Conservation (phyloP, 306 rosid genomes). For the Inga leiocalycina region DNA sequence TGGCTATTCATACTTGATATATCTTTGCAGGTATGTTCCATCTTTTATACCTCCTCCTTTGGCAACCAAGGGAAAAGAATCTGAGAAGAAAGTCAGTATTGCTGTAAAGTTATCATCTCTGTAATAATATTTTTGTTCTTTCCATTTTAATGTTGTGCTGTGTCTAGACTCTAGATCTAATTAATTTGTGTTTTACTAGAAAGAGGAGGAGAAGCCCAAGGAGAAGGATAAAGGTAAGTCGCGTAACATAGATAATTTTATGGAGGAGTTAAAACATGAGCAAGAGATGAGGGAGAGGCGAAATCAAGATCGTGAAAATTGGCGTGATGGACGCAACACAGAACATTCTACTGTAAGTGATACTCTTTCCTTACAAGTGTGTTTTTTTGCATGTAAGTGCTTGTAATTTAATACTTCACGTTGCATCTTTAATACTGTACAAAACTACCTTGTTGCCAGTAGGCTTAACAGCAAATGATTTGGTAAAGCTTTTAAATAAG, state of each 20-base stretch:
- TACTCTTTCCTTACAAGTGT: slow-evolving; percentile 17
- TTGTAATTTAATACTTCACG: slow-evolving; percentile 13
- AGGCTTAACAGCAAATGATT: background rate
- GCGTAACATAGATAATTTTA: slow-evolving; percentile 85
- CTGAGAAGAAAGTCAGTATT: slow-evolving; percentile 82
- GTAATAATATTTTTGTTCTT: background rate
- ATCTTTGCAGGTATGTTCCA: slow-evolving; percentile 90
- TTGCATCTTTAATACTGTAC: slow-evolving; percentile 10
- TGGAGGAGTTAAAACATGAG: slow-evolving; percentile 98
- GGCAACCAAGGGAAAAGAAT: slow-evolving; percentile 94
- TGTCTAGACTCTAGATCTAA: slow-evolving; percentile 33
- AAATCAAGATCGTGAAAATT: slow-evolving; percentile 87
- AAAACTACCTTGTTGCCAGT: slow-evolving; percentile 9
- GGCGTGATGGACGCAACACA: slow-evolving; percentile 76
- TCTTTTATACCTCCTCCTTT: slow-evolving; percentile 97
- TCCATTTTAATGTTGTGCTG: slow-evolving; percentile 20
- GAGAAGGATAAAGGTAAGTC: slow-evolving; percentile 93
- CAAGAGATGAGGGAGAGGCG: slow-evolving; percentile 96
- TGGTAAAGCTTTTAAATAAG: slow-evolving; percentile 26
- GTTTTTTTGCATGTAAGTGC: slow-evolving; percentile 17
- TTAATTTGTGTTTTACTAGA: slow-evolving; percentile 47
- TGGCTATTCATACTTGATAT: slow-evolving; percentile 48
- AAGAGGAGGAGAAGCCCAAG: slow-evolving; percentile 90
- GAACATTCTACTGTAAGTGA: slow-evolving; percentile 73
- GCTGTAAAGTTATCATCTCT: slow-evolving; percentile 21